Evolutionary conservation across 331 rosid genomes (phyloP).

Genomic region (Quercus phellos): DNA sequence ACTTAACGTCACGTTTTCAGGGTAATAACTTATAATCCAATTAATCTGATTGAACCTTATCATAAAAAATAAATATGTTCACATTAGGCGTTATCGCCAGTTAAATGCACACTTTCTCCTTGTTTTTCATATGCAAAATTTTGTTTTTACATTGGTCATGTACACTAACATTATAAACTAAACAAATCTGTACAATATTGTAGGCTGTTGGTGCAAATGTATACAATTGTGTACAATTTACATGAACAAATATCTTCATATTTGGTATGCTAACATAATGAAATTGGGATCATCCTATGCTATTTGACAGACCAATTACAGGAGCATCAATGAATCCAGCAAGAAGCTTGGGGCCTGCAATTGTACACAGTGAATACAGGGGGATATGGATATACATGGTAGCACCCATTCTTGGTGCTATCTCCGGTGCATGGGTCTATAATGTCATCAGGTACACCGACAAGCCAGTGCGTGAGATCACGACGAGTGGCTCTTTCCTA

Average conservation of each 20-base stretch:
- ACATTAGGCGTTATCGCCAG: too few relatives aligned
- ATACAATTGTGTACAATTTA: too few relatives aligned
- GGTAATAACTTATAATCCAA: conserved; percentile 35
- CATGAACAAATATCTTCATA: too few relatives aligned
- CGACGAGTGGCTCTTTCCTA: conserved; percentile 61
- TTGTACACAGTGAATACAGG: conserved; percentile 37
- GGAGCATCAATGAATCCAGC: conserved; percentile 99
- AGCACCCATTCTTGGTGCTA: conserved; percentile 58
- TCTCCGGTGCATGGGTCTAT: conserved; percentile 62
- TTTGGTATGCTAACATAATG: neutral
- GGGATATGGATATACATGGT: conserved; percentile 66
- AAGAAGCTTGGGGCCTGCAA: conserved; percentile 84
- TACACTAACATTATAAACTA: too few relatives aligned
- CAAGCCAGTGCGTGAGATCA: conserved; percentile 63
- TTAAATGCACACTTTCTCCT: too few relatives aligned
- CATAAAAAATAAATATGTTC: too few relatives aligned
- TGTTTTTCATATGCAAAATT: too few relatives aligned
- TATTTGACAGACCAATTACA: conserved; percentile 51
- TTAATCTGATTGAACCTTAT: neutral
- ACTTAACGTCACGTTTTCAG: conserved; percentile 68
- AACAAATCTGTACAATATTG: too few relatives aligned
- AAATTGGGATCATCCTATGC: neutral
- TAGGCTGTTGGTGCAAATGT: too few relatives aligned
- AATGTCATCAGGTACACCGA: conserved; percentile 55
- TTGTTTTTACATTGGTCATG: too few relatives aligned